phyloP scores from a whole-genome alignment of 2,329 filamentous ascomycete species.

The Biscogniauxia sp. region DNA sequence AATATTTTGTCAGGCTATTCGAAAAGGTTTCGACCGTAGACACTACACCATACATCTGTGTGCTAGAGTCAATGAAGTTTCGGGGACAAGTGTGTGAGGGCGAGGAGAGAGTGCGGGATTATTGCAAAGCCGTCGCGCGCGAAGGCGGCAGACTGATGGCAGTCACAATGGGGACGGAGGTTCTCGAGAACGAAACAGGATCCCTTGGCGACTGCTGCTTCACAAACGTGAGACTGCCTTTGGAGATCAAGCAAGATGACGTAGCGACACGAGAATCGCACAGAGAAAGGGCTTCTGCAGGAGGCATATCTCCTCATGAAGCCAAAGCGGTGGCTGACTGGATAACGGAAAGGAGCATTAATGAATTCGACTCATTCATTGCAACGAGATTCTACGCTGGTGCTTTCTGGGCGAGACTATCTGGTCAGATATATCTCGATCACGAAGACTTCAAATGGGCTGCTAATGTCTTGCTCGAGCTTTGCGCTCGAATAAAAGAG shows the following conservation, averaged over 20 bases:
- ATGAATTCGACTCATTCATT: constrained; percentile 31
- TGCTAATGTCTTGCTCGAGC: constrained; percentile 25
- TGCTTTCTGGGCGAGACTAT: constrained; percentile 28
- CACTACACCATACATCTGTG: constrained; percentile 59
- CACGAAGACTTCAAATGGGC: constrained; percentile 29
- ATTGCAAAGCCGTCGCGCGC: constrained; percentile 53
- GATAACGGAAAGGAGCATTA: constrained; percentile 29
- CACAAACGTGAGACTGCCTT: constrained; percentile 62
- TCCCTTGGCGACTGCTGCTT: constrained; percentile 58
- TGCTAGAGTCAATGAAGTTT: constrained; percentile 62
- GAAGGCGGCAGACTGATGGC: constrained; percentile 57
- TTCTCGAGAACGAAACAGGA: constrained; percentile 54
- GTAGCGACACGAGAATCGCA: background rate
- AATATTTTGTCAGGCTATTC: constrained; percentile 61
- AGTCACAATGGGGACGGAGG: constrained; percentile 57
- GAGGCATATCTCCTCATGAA: constrained; percentile 18
- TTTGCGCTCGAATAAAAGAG: constrained; percentile 23
- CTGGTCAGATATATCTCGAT: constrained; percentile 29
- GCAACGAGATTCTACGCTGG: constrained; percentile 28
- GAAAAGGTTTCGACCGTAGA: constrained; percentile 67
- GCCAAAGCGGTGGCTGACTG: constrained; percentile 28
- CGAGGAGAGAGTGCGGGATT: constrained; percentile 59
- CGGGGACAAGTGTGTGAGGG: constrained; percentile 60
- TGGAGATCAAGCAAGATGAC: constrained; percentile 17
- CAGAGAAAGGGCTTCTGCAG: background rate